Percentiles rank a stretch among this genome's conserved stretches.
Evolutionary conservation across 1,284 basidiomycete genomes (phyloP).

Genomic region (Lentinus polychrous): DNA sequence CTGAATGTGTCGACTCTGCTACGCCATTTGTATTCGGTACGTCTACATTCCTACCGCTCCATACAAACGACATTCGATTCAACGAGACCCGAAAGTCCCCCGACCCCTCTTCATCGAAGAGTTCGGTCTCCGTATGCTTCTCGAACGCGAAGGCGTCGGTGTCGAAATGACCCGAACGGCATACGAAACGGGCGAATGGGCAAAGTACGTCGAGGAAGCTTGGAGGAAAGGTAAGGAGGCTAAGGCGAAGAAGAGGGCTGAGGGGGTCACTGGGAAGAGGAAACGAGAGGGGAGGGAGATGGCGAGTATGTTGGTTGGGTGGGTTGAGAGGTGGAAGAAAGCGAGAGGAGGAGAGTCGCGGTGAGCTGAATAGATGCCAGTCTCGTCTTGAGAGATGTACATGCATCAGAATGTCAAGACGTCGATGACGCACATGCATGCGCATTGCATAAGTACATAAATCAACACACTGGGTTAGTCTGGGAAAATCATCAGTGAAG

Average conservation of each 20-base stretch:
- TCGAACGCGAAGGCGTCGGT: slow-evolving; percentile 54
- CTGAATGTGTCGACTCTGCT: slow-evolving; percentile 62
- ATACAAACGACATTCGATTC: background rate
- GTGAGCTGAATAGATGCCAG: no score
- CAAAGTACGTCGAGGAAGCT: slow-evolving; percentile 47
- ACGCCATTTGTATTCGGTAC: slow-evolving; percentile 69
- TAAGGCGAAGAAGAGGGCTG: slow-evolving; percentile 35
- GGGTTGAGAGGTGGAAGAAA: slow-evolving; percentile 34
- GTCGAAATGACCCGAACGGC: slow-evolving; percentile 53
- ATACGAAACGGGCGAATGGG: slow-evolving; percentile 71
- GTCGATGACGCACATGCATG: no score
- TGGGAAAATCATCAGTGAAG: no score
- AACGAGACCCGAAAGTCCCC: slow-evolving; percentile 40
- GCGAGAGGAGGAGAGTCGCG: background rate
- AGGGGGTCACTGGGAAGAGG: slow-evolving; percentile 34
- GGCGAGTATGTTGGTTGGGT: slow-evolving; percentile 43
- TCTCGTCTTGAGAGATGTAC: no score
- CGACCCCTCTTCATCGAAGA: slow-evolving; percentile 76
- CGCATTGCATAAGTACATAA: no score
- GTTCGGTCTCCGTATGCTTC: slow-evolving; percentile 59
- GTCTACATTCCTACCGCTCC: slow-evolving; percentile 15
- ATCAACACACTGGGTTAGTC: no score
- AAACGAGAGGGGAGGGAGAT: slow-evolving; percentile 39
- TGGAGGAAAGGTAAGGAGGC: slow-evolving; percentile 37
- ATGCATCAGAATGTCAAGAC: no score